Percentiles rank a stretch among this genome's conserved stretches.
Conservation (phyloP, 2,329 filamentous ascomycete genomes). For the Colletotrichum tamarilloi region DNA sequence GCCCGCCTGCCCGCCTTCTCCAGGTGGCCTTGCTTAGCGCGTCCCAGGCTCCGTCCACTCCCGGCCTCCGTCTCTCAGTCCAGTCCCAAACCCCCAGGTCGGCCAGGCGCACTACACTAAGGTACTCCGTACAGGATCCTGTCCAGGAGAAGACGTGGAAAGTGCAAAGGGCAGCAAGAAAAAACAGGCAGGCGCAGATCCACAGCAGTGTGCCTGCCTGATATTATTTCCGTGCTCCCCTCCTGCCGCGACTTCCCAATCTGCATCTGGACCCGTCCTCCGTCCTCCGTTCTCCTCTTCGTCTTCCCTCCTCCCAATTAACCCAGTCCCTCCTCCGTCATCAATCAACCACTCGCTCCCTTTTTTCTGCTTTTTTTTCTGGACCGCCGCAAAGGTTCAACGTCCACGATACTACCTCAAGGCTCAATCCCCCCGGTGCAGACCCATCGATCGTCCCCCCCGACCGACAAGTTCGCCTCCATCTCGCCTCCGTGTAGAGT, state of each 20-base stretch:
- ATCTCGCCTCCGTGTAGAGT: conserved; percentile 26
- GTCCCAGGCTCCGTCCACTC: conserved; percentile 16
- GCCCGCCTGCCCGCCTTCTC: background rate
- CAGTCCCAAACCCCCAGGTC: background rate
- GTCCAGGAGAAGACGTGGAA: background rate
- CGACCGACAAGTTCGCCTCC: conserved; percentile 29
- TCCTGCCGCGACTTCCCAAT: background rate
- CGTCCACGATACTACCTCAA: conserved; percentile 12
- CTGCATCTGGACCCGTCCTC: background rate
- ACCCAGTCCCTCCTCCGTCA: background rate
- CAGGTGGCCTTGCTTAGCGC: background rate
- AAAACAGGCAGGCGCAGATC: background rate
- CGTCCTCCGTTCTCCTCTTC: conserved; percentile 2
- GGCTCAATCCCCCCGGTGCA: conserved; percentile 1
- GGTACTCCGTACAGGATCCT: too few species aligned
- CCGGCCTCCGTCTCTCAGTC: conserved; percentile 9
- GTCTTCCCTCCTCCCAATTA: background rate
- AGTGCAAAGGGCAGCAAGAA: background rate
- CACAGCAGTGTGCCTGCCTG: background rate
- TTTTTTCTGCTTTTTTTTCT: background rate
- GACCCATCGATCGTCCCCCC: conserved; percentile 27
- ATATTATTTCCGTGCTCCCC: conserved; percentile 3
- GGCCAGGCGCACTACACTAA: background rate
- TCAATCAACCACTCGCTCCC: background rate
- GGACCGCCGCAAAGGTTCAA: background rate